Base-by-base conservation (phyloP, 352 stramenopile genomes). In the Phytophthora kernoviae region DNA sequence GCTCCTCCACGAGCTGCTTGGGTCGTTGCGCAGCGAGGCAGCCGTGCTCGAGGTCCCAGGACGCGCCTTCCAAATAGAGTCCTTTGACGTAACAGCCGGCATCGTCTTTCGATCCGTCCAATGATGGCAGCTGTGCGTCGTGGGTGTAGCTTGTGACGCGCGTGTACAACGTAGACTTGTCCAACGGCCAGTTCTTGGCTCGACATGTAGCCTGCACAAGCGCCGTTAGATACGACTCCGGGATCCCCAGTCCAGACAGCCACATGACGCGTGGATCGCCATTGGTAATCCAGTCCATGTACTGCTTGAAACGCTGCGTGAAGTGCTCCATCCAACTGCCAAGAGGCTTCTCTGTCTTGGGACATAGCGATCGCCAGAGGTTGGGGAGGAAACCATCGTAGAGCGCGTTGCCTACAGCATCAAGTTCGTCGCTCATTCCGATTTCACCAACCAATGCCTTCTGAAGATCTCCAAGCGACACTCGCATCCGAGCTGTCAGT, bases 251-350 rank as follows among this genome's bases (percentile, higher is more conserved):
- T 2, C 96, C 96, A 0, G 88, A 96, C 21, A 98, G 79, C 96
- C 96, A 98, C 68, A 98, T 94, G 48, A 97, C 91, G 7, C 74
- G 75, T 12, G 93, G 93, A 44, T 98, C 91, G 6, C 95, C 93
- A 10, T 94, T 55, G 15, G 77, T 62, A 21, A 98, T 78, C 95
- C 95, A 98, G 34, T 73, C 62, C 74, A 91, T 87, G 68, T 98
- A 98, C 68, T 98, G 95, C 8, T 58, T 68, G 70, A 93, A 90
- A 12, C 95, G 76, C 40, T 67, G 52, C 43, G 79, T 93, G 62
- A 98, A 98, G 71, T 98, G 92, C 34, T 86, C 77, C 87, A 98
- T 98, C 95, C 95, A 98, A 41, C 85, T 96, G 5, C 94, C 94
- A n/a, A 98, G 76, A 4, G 93, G 93, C 52, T 98, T 98, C 56